Base-by-base conservation (phyloP, 2,329 filamentous ascomycete genomes). In the Dactylellina haptotyla region DNA sequence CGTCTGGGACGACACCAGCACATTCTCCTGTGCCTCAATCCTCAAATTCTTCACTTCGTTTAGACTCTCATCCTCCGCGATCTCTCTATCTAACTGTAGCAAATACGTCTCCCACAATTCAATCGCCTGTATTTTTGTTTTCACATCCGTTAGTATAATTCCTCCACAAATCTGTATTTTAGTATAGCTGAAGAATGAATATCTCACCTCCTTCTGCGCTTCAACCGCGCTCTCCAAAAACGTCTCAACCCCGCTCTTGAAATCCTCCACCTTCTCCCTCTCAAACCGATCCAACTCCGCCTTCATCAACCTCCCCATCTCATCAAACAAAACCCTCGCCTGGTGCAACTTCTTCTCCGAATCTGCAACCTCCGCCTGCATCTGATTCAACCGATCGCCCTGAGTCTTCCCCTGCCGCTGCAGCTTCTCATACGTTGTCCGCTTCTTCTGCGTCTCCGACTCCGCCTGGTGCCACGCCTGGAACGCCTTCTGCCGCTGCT, bases 31-130 rank as follows among this genome's bases (percentile, higher is more conserved):
- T 10, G 53, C 59, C 30, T 65, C 67, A 14, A 72, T 53, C 37
- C 67, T 65, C n/a, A 72, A 25, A 43, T 72, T 61, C 61, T 72
- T 72, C 16, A 51, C 37, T 16, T 72, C 53, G 9, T 43, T 28
- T 30, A 72, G 8, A 46, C 63, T 67, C 25, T 75, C 86, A 2
- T 85, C 84, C 74, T 89, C 92, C 76, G 96, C 92, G 71, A 98
- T 94, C 78, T 97, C 94, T 6, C 92, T 91, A 80, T 99, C 95
- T 45, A 99, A 85, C 80, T 97, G 95, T 86, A 98, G 89, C 58
- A 99, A 85, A 84, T 97, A 99, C 0, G 95, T 98, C 83, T 99
- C 95, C 95, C 95, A 99, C 75, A 98, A 89, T 82, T 99, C 95
- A 79, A 89, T 88, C 76, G 87, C 81, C 85, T 88, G 77, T 81